A percentile compares a stretch with the other conserved stretches of the same genome.
phyloP scores from a whole-genome alignment of 2,329 filamentous ascomycete species.

The Balansia obtecta region DNA sequence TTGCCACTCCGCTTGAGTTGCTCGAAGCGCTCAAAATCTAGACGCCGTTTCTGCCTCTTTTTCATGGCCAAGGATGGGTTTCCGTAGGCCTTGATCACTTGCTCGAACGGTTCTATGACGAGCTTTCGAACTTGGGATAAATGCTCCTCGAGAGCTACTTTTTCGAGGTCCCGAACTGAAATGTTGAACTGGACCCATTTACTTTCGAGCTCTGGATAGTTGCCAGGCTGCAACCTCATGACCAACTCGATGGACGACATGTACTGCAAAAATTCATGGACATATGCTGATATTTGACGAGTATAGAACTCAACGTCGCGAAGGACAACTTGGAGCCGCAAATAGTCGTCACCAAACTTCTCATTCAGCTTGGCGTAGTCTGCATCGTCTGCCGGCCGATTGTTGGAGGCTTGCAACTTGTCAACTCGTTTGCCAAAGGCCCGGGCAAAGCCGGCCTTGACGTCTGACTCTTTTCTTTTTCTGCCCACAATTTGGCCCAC shows the following conservation, averaged over 20 bases:
- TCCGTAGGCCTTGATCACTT: slow-evolving; percentile 66
- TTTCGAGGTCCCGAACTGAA: slow-evolving; percentile 75
- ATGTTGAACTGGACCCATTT: slow-evolving; percentile 90
- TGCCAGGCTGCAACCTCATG: slow-evolving; percentile 58
- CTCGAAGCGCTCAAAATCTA: slow-evolving; percentile 76
- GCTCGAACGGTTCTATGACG: slow-evolving; percentile 75
- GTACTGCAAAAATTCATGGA: slow-evolving; percentile 70
- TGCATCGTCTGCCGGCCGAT: slow-evolving; percentile 59
- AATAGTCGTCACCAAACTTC: slow-evolving; percentile 83
- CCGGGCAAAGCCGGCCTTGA: slow-evolving; percentile 72
- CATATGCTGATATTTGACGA: slow-evolving; percentile 65
- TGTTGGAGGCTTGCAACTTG: slow-evolving; percentile 57
- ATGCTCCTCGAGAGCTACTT: slow-evolving; percentile 73
- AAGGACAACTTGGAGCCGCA: slow-evolving; percentile 82
- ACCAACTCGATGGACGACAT: slow-evolving; percentile 73
- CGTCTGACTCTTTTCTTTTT: slow-evolving; percentile 80
- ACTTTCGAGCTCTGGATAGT: slow-evolving; percentile 75
- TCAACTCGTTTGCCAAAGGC: slow-evolving; percentile 83
- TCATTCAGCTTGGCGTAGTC: slow-evolving; percentile 72
- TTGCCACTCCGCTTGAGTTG: slow-evolving; percentile 69
- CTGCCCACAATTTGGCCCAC: slow-evolving; percentile 79
- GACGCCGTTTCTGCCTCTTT: slow-evolving; percentile 83
- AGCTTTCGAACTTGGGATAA: slow-evolving; percentile 59
- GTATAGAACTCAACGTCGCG: slow-evolving; percentile 91
- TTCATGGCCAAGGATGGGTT: slow-evolving; percentile 83